Percentiles rank a stretch among this genome's conserved stretches.
phyloP scores from a whole-genome alignment of 2,329 filamentous ascomycete genomes.

The Aplosporella prunicola region DNA sequence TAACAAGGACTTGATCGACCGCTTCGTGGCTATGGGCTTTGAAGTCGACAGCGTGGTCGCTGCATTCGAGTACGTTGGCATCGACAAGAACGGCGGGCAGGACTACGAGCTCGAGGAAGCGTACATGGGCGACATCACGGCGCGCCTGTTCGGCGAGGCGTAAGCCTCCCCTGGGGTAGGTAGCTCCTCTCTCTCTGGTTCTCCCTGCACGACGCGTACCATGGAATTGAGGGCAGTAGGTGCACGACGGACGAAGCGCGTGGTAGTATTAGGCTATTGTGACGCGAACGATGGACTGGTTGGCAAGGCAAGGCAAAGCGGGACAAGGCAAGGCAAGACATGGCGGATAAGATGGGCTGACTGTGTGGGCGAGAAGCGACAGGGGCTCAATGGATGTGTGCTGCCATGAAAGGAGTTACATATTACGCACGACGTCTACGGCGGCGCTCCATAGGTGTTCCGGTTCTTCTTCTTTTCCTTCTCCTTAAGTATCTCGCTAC shows the following conservation, averaged over 20 bases:
- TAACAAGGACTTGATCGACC: constrained; percentile 70
- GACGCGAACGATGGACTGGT: no score
- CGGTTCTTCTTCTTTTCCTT: background rate
- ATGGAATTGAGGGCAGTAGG: no score
- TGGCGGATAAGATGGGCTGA: no score
- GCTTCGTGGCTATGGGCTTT: constrained; percentile 87
- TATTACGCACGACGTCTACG: constrained; percentile 3
- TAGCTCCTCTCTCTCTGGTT: background rate
- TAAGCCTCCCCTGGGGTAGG: constrained; percentile 25
- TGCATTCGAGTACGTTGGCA: constrained; percentile 71
- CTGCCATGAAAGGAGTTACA: constrained; percentile 2
- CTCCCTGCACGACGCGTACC: no score
- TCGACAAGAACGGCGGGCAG: constrained; percentile 65
- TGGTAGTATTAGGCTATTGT: no score
- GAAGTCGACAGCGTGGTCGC: constrained; percentile 76
- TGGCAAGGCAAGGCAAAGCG: no score
- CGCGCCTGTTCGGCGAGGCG: constrained; percentile 71
- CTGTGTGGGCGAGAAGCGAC: background rate
- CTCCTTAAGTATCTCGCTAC: no score
- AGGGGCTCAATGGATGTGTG: background rate
- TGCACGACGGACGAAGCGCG: no score
- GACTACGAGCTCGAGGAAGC: constrained; percentile 84
- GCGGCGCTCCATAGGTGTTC: background rate
- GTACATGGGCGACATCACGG: constrained; percentile 84
- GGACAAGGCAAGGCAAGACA: no score